Evolutionary conservation across 164 flowering plant species (phyloP).

Genomic region (Chimonanthus praecox): DNA sequence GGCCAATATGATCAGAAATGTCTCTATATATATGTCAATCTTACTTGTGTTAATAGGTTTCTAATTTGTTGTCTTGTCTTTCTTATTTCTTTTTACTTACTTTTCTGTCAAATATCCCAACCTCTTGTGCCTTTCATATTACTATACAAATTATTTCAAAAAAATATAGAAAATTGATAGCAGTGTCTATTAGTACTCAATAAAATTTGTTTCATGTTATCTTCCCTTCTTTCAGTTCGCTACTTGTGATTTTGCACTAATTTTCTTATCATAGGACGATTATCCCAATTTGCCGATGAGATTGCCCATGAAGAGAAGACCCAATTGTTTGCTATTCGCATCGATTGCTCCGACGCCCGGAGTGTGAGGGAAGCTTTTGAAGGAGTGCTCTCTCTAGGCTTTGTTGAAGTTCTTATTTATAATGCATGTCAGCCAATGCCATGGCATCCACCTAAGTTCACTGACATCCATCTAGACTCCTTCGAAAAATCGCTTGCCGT

Average conservation of each 20-base stretch:
- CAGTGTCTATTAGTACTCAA: too few relatives aligned
- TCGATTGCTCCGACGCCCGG: slow-evolving; percentile 76
- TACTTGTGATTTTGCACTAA: too few relatives aligned
- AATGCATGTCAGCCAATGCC: slow-evolving; percentile 55
- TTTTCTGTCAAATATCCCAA: too few relatives aligned
- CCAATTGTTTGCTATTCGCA: slow-evolving; percentile 85
- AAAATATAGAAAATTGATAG: too few relatives aligned
- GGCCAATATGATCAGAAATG: too few relatives aligned
- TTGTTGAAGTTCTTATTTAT: slow-evolving; percentile 84
- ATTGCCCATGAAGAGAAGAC: slow-evolving; percentile 88
- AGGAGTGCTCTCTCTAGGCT: slow-evolving; percentile 83
- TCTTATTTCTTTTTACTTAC: too few relatives aligned
- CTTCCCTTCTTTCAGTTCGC: neutral
- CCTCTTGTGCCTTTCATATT: too few relatives aligned
- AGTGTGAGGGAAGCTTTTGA: slow-evolving; percentile 91
- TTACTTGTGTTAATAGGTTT: too few relatives aligned
- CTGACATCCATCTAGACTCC: slow-evolving; percentile 50
- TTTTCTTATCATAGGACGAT: slow-evolving; percentile 31
- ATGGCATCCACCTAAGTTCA: slow-evolving; percentile 38
- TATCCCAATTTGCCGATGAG: slow-evolving; percentile 88
- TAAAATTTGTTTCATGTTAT: neutral
- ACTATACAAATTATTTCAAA: too few relatives aligned
- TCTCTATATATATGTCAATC: too few relatives aligned
- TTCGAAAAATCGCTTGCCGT: slow-evolving; percentile 76
- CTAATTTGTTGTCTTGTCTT: too few relatives aligned